Percentiles rank a stretch among this genome's conserved stretches.
Conservation (phyloP, 1,284 basidiomycete genomes). For the Bjerkandera adusta region DNA sequence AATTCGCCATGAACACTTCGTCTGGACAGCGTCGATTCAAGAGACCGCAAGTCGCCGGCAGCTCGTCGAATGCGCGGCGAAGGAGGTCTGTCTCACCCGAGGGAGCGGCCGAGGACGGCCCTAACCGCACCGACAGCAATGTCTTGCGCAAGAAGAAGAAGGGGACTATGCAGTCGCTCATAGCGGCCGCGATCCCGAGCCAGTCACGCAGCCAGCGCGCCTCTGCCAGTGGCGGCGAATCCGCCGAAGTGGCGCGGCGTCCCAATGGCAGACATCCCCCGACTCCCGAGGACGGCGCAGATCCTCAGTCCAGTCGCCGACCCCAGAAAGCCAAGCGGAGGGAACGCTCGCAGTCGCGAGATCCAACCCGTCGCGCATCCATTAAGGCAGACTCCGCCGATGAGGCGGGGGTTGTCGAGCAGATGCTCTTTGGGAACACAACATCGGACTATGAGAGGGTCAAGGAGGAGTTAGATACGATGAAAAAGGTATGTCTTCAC, state of each 20-base stretch:
- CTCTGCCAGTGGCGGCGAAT: too few relatives aligned
- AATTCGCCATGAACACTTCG: neutral
- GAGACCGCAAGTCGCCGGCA: neutral
- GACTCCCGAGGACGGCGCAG: neutral
- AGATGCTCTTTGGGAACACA: conserved; percentile 5
- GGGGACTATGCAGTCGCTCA: neutral
- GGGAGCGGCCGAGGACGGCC: neutral
- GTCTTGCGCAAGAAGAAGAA: neutral
- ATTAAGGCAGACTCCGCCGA: conserved; percentile 19
- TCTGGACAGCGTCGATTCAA: neutral
- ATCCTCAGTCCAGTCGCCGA: neutral
- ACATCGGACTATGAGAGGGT: conserved; percentile 36
- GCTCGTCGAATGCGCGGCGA: neutral
- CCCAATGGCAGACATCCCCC: too few relatives aligned
- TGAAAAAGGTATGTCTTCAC: conserved; percentile 48
- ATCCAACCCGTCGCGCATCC: conserved; percentile 15
- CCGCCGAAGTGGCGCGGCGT: neutral
- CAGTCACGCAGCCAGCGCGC: neutral
- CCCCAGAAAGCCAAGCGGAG: conserved; percentile 19
- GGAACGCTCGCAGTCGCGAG: conserved; percentile 28
- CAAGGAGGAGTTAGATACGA: conserved; percentile 38
- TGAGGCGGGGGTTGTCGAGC: conserved; percentile 17
- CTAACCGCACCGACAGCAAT: neutral
- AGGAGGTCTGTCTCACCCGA: neutral
- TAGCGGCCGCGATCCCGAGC: neutral